Percentiles rank a stretch among this genome's conserved stretches.
Evolutionary conservation across 192 early-diverging fungal genomes (phyloP).

Genomic region (Chytriomyces confervae): DNA sequence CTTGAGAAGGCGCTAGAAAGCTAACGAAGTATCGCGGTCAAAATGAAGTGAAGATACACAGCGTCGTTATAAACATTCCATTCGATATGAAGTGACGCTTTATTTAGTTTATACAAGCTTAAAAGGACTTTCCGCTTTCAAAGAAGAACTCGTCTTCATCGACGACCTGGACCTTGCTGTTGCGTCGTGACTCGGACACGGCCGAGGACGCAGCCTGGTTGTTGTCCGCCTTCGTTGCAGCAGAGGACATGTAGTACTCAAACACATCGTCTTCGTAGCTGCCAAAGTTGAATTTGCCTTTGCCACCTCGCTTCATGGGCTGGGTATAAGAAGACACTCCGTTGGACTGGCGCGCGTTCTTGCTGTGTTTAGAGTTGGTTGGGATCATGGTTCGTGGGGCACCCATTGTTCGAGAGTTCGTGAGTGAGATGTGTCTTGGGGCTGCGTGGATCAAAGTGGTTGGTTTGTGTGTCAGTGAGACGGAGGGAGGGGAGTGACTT

Average conservation of each 20-base stretch:
- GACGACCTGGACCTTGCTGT: not conserved
- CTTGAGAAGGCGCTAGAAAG: too few relatives aligned
- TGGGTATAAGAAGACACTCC: not conserved
- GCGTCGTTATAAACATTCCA: too few relatives aligned
- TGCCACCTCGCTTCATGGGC: conserved; percentile 18
- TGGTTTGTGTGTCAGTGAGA: too few relatives aligned
- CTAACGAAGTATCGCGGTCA: too few relatives aligned
- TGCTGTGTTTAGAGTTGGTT: not conserved
- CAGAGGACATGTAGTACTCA: conserved; percentile 11
- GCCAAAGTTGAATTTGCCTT: conserved; percentile 25
- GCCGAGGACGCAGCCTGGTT: not conserved
- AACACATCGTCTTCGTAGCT: conserved; percentile 18
- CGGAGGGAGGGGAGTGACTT: too few relatives aligned
- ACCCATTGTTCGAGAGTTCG: too few relatives aligned
- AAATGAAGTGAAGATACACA: too few relatives aligned
- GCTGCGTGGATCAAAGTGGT: too few relatives aligned
- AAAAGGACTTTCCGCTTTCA: too few relatives aligned
- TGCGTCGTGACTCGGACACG: not conserved
- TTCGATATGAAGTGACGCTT: too few relatives aligned
- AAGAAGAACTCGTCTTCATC: not conserved
- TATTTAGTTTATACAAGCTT: too few relatives aligned
- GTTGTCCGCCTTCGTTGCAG: not conserved
- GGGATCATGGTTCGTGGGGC: not conserved
- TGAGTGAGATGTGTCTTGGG: too few relatives aligned
- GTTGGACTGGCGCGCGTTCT: conserved; percentile 29